Conservation (phyloP, 2,329 filamentous ascomycete species). For the Cordyceps farinosa region DNA sequence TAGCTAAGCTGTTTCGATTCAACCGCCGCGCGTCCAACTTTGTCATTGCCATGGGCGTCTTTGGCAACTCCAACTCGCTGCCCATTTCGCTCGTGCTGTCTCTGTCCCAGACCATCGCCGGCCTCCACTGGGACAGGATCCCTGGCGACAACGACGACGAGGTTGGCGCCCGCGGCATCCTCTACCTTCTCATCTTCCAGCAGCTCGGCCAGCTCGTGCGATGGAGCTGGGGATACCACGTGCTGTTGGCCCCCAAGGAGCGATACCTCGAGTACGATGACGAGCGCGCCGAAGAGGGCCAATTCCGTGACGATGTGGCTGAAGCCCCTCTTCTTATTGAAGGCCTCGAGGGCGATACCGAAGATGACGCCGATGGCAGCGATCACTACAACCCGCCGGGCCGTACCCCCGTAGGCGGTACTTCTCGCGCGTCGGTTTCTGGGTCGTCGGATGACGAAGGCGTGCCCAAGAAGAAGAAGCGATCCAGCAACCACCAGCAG, state of each 20-base stretch:
- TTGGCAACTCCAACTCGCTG: conserved; percentile 96
- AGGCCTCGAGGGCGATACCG: conserved; percentile 34
- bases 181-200: conserved; percentile 96
- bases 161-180: conserved; percentile 86
- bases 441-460: conserved; percentile 48
- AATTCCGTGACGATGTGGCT: conserved; percentile 52
- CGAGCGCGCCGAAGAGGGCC: conserved; percentile 53
- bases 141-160: conserved; percentile 89
- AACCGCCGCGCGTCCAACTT: conserved; percentile 87
- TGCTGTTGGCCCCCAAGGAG: conserved; percentile 82
- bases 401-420: conserved; percentile 50
- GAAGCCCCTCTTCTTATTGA: conserved; percentile 45
- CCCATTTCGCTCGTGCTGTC: conserved; percentile 95
- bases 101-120: conserved; percentile 84
- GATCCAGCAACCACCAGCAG: conserved; percentile 33
- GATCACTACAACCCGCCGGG: conserved; percentile 52
- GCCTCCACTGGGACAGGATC: conserved; percentile 89
- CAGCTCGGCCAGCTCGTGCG: conserved; percentile 91
- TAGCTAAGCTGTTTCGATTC: conserved; percentile 76
- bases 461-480: conserved; percentile 29
- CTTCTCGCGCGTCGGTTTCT: conserved; percentile 47
- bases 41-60: conserved; percentile 93
- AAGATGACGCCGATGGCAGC: conserved; percentile 29
- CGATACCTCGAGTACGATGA: conserved; percentile 63
- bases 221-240: conserved; percentile 98